A percentile compares a stretch with the other conserved stretches of the same genome.
These are phyloP conservation scores for Colletotrichum simmondsii DNA, from an alignment of 2,329 filamentous ascomycete species.

Conservation along the genomic window DNA sequence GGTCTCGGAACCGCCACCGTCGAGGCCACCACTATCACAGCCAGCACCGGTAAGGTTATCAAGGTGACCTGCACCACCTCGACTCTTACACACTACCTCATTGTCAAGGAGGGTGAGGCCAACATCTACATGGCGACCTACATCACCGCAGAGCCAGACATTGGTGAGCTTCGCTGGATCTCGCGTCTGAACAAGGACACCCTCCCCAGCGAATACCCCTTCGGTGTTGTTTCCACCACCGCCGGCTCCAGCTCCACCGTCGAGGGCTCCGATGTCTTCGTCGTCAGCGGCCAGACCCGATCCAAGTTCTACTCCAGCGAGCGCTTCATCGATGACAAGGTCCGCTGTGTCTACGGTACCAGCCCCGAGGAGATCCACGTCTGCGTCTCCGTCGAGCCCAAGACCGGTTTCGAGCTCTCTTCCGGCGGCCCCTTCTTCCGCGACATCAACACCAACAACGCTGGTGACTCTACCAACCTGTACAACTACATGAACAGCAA, in stretches of 20 bases:
- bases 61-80: constrained; percentile 70
- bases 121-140: constrained; percentile 72
- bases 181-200: constrained; percentile 64
- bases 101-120: constrained; percentile 69
- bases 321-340: constrained; percentile 75
- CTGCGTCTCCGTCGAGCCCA: constrained; percentile 66
- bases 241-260: constrained; percentile 60
- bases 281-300: constrained; percentile 71
- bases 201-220: constrained; percentile 64
- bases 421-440: constrained; percentile 75
- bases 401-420: constrained; percentile 62
- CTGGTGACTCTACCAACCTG: constrained; percentile 64
- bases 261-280: constrained; percentile 69
- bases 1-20: constrained; percentile 70
- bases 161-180: constrained; percentile 74
- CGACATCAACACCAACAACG: constrained; percentile 75
- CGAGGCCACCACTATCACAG: constrained; percentile 52
- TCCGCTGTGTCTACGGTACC: constrained; percentile 69
- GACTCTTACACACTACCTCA: constrained; percentile 73
- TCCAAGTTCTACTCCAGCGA: constrained; percentile 78
- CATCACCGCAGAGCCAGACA: constrained; percentile 64
- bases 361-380: constrained; percentile 60
- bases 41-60: constrained; percentile 55
- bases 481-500: constrained; percentile 78
- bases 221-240: constrained; percentile 66